Evolutionary conservation across 2,329 filamentous ascomycete species (phyloP), one percentile per base, ranked within the genome.

Genomic region (Alternaria sp.): DNA sequence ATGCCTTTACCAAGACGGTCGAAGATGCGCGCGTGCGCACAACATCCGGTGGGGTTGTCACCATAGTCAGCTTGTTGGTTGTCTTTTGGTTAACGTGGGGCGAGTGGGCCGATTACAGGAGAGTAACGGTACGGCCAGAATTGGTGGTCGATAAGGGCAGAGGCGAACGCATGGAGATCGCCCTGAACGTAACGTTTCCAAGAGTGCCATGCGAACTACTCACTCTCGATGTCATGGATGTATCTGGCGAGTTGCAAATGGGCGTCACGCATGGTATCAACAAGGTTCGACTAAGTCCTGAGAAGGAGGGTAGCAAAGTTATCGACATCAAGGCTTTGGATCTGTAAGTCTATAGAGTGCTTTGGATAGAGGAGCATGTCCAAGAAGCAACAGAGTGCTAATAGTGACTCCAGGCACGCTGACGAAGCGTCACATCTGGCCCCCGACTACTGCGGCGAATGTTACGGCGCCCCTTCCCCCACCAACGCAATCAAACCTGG

Each of bases 121-220:
- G 90, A 75, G 86, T 98, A 67, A 86, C 90, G 51, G 92, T 99
- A 63, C 89, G 93, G 77, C 94, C 95, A 7, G 95, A 99, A 83
- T 82, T 99, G 71, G 89, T 99, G 61, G 95, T 99, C 20, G 96
- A 99, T 78, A 97, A 98, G 82, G 93, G 93, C 69, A 87, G 95
- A 91, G 93, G 93, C 79, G 94, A 99, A 85, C 93, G 94, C 80
- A 98, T 99, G 94, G 95, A 98, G 79, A 99, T 99, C 68, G 93
- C 97, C 79, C 87, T 99, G 81, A 99, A 99, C 83, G 90, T 99
- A 62, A 95, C 93, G 48, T 99, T 99, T 78, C 95, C 95, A 10
- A 89, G 90, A 65, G 87, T 99, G 69, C 95, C 95, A 10, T 99
- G 95, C 82, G 94, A 98, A 80, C 88, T 99, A 53, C 85, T 98